Evolutionary conservation across 2,329 filamentous ascomycete species (phyloP), one percentile per base, ranked within the genome.

Genomic region (Pseudocercospora macadamiae): DNA sequence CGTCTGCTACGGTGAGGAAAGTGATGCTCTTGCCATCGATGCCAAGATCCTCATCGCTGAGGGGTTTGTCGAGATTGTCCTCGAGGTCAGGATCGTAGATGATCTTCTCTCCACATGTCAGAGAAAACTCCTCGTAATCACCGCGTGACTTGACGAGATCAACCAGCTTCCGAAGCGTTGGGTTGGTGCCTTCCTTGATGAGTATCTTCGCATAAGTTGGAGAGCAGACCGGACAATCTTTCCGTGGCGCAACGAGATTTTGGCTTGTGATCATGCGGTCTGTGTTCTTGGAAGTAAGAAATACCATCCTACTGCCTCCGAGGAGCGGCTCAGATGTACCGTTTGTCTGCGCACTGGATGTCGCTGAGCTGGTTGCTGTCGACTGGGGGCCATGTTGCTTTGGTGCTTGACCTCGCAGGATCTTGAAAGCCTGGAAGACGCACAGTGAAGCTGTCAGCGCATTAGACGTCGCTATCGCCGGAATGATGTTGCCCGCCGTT

Each of bases 401-500:
- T 23, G 57, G 53, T 12, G 47, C 51, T 39, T 85, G 18, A 86
- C 84, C 70, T 82, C 65, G 88, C 58, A 99, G 78, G 21, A 97
- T 88, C 74, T 97, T 97, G 80, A 96, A 95, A 0, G 93, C 88
- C 74, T 97, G 89, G 23, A 99, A 79, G 5, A 97, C 92, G 71
- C 93, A 97, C 8, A 99, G 83, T 10, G 91, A 89, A 14, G 95
- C 95, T 1, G 95, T 93, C 74, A 97, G 96, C 14, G 95, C 95
- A 74, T 99, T 99, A 0, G 95, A 97, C 0, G 95, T 99, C 4
- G 95, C 95, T 71, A 99, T 99, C 1, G 95, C 95, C 1, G 95
- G 95, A 61, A 99, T 99, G 69, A 99, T 99, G 73, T 99, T 99
- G 54, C 95, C 95, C 3, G 95, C 95, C 93, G 97, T 99, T 76